Base-by-base conservation (phyloP, 139 green algal species). In the Picochlorum sp. region DNA sequence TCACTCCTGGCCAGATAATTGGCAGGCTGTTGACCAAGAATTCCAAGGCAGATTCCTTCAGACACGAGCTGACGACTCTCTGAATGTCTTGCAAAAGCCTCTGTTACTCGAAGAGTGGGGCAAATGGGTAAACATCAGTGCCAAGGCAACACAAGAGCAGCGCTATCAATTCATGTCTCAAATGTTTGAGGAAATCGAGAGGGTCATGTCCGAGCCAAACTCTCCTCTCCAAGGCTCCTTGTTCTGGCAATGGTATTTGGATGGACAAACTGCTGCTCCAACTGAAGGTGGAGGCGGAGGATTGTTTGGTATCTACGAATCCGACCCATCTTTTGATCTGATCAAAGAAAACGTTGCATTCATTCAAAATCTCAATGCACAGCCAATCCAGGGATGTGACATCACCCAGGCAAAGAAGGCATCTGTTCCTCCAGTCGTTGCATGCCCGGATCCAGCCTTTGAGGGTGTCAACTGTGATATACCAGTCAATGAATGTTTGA, bases 51-150 rank as follows among this genome's bases (percentile, higher is more conserved):
- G 9, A 21, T 88, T 80, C 79, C 75, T 88, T 13, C 32, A 44
- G 2, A 23, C 38, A 4, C 81, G 81, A 41, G 65, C 66, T 1
- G 32, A 49, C 14, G 80, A 76, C 51, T 63, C 65, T 1, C 24
- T 30, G 0, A 45, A 51, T 16, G 14, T 23, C 26, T 69, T 90
- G 41, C 45, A 67, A 14, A 75, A 78, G 59, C 65, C 64, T 32
- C 32, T 92, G 38, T 49, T 92, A 57, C 65, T 91, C 37, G 85
- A 92, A 69, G 86, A 92, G 79, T 90, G 88, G 62, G 79, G 85
- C 11, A 74, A 75, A 61, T 67, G 62, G 54, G 50, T 63, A 13
- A 63, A 59, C 44, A 15, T 45, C 5, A 51, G 50, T 61, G 63
- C 63, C 23, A 55, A 63, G 26, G 26, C 49, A 47, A 71, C 55